These are phyloP conservation scores for Volutella citrinella DNA, from an alignment of 2,329 filamentous ascomycete genomes.

Conservation along the genomic window DNA sequence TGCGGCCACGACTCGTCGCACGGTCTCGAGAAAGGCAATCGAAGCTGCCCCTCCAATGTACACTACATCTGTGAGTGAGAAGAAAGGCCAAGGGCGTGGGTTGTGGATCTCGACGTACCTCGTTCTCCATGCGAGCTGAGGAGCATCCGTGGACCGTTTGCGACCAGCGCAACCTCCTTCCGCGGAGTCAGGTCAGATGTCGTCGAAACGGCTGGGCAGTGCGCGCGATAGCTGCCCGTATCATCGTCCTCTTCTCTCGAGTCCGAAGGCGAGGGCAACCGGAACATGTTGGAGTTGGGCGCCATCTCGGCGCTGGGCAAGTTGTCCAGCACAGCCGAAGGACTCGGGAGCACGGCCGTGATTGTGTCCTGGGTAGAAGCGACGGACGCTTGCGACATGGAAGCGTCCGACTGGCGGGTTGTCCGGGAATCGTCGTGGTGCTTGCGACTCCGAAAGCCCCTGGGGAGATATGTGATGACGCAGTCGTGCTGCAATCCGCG, in stretches of 20 bases:
- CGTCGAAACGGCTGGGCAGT: neutral
- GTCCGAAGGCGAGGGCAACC: neutral
- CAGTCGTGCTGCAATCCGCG: no score
- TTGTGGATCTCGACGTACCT: neutral
- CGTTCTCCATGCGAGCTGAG: neutral
- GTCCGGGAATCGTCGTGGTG: no score
- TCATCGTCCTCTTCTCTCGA: neutral
- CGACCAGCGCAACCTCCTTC: no score
- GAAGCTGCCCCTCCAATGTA: neutral
- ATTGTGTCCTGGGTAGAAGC: neutral
- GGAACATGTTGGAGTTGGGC: neutral
- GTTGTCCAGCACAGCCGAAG: no score
- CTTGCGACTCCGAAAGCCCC: no score
- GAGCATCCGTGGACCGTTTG: neutral
- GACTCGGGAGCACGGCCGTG: no score
- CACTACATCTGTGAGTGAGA: neutral
- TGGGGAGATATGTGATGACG: no score
- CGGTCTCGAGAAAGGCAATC: slow-evolving; percentile 10
- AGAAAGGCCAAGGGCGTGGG: neutral
- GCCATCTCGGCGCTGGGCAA: no score
- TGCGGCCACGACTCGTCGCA: neutral
- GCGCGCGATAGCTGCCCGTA: neutral
- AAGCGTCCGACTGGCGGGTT: no score
- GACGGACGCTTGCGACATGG: neutral
- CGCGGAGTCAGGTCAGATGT: no score